Base-by-base conservation (phyloP, 371 early-diverging fungal species). In the Basidiobolus meristosporus region DNA sequence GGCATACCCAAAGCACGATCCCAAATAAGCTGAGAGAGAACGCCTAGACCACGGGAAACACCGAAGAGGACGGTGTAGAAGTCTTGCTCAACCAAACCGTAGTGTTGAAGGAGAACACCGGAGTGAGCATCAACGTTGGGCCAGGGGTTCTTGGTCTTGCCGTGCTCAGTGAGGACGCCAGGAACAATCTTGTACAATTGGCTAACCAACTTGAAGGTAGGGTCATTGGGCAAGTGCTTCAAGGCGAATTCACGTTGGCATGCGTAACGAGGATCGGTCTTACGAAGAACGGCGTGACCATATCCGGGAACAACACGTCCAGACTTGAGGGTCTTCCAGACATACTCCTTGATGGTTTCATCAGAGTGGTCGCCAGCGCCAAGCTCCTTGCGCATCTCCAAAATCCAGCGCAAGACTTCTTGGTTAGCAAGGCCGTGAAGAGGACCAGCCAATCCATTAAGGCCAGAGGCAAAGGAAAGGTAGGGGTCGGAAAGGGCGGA, bases 81-180 rank as follows among this genome's bases (percentile, higher is more conserved):
- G 70, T 93, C 90, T 69, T 97, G 91, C 65, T 97, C 93, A 32
- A 75, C 81, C 47, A 97, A 70, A 42, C 92, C 92, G 59, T 82
- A 97, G 77, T 93, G 85, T 54, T 86, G 83, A 48, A 95, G 75
- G 35, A 97, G 81, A 50, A 91, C 91, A 61, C 98, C 98, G 42
- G 82, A 81, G 82, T 97, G 98, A 41, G 96, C 96, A 59, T 97
- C 98, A 20, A 97, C 96, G 62, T 97, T 97, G 62, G 98, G 98
- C 88, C 88, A 97, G 47, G 98, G 98, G 85, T 97, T 97, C 88
- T 93, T 95, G 78, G 93, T 93, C 83, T 95, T 97, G 50, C 96
- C 98, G 71, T 97, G 98, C 70, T 95, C 91, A 47, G 82, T 84
- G 39, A 97, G 71, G 40, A 95, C 88, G 50, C 82, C 83, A 18